Evolutionary conservation across 208 protist genomes (phyloP).

Genomic region (Eutreptiella sp.): DNA sequence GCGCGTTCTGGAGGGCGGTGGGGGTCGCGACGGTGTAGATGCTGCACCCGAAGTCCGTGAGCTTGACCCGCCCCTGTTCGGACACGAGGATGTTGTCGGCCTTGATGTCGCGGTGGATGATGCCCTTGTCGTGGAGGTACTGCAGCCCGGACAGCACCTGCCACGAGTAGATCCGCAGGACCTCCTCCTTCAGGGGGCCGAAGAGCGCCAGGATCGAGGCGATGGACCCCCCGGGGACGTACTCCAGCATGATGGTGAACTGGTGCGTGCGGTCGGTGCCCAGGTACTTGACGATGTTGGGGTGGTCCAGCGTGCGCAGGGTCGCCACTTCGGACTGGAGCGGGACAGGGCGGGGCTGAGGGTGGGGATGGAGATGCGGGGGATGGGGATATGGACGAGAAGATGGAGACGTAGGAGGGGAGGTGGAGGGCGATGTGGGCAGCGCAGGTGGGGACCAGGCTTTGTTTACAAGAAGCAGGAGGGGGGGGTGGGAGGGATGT

Average conservation of each 20-base stretch:
- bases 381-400: too few species aligned
- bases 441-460: too few species aligned
- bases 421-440: too few species aligned
- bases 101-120: slow-evolving; percentile 83
- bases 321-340: slow-evolving; percentile 47
- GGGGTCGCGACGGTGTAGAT: too few species aligned
- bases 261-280: slow-evolving; percentile 28
- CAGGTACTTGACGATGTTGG: slow-evolving; percentile 51
- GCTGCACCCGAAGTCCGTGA: too few species aligned
- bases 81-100: slow-evolving; percentile 74
- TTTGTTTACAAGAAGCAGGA: too few species aligned
- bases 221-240: slow-evolving; percentile 46
- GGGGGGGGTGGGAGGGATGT: too few species aligned
- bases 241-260: slow-evolving; percentile 55
- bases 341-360: slow-evolving; percentile 30
- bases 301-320: slow-evolving; percentile 40
- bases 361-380: too few species aligned
- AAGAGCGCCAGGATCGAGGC: slow-evolving; percentile 34
- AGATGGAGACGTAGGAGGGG: too few species aligned
- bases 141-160: slow-evolving; percentile 24
- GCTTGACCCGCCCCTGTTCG: too few species aligned
- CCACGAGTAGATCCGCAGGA: slow-evolving; percentile 56
- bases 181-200: slow-evolving; percentile 35
- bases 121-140: slow-evolving; percentile 30
- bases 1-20: not conserved